phyloP scores from a whole-genome alignment of 2,329 filamentous ascomycete genomes.

The Leptographium procerum region DNA sequence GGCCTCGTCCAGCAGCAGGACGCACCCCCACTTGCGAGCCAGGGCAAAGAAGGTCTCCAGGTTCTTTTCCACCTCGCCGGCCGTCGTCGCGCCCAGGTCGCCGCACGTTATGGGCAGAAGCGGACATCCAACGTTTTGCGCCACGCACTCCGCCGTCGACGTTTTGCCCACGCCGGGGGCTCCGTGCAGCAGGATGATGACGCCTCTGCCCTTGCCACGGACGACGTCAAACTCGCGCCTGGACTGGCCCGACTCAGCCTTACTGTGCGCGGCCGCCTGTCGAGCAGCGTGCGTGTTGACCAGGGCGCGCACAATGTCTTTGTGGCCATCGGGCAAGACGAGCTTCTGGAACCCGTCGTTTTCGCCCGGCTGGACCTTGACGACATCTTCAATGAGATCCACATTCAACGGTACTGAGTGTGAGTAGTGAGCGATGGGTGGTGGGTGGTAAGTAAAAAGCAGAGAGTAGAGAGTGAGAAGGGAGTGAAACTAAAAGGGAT shows the following conservation, averaged over 20 bases:
- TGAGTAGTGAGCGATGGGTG: too few species aligned
- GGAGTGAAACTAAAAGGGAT: neutral
- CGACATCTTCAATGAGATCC: neutral
- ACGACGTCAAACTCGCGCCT: neutral
- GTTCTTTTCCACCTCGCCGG: conserved; percentile 17
- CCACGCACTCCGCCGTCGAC: conserved; percentile 1
- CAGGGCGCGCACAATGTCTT: neutral
- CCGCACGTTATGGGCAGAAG: neutral
- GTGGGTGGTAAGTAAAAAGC: too few species aligned
- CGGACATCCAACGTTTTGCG: neutral
- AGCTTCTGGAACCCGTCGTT: neutral
- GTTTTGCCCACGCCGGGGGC: conserved; percentile 6
- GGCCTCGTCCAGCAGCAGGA: conserved; percentile 16
- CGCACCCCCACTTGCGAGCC: conserved; percentile 13
- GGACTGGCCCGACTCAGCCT: neutral
- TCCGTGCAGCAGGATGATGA: conserved; percentile 3
- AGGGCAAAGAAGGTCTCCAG: conserved; percentile 14
- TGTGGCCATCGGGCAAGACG: neutral
- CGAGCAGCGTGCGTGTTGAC: neutral
- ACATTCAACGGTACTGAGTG: neutral
- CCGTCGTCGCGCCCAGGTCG: neutral
- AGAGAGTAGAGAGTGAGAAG: too few species aligned
- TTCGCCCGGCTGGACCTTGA: neutral
- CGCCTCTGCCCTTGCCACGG: neutral
- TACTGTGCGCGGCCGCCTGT: neutral